These are phyloP conservation scores for Cokeromyces recurvatus DNA, from an alignment of 371 early-diverging fungal genomes.

Conservation along the genomic window DNA sequence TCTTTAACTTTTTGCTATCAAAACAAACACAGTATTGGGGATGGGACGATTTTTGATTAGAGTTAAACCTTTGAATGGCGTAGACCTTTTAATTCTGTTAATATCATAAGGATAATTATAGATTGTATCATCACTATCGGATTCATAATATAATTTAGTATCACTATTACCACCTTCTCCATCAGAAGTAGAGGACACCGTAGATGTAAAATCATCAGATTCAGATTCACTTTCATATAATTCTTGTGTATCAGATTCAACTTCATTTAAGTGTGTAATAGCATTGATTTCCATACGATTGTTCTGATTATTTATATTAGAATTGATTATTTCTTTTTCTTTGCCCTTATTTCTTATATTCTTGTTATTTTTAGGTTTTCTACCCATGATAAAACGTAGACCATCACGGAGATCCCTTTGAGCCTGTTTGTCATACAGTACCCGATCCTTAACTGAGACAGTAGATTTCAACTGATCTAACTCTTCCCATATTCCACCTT, in stretches of 20 bases:
- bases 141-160: not conserved
- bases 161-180: not conserved
- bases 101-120: constrained; percentile 1
- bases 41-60: not conserved
- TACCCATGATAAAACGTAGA: not conserved
- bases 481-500: not conserved
- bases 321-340: not conserved
- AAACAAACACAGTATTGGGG: too few species aligned
- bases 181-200: not conserved
- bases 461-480: not conserved
- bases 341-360: not conserved
- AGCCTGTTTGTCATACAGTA: not conserved
- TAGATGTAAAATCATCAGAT: not conserved
- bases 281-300: not conserved
- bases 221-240: not conserved
- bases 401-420: not conserved
- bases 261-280: not conserved
- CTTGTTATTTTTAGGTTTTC: not conserved
- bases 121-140: not conserved
- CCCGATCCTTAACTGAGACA: not conserved
- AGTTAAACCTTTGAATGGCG: not conserved
- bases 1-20: too few species aligned
- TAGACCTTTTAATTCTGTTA: not conserved
- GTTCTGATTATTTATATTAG: too few species aligned
- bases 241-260: not conserved